Base-by-base conservation (phyloP, 495 filamentous ascomycete genomes). In the Podospora comata region DNA sequence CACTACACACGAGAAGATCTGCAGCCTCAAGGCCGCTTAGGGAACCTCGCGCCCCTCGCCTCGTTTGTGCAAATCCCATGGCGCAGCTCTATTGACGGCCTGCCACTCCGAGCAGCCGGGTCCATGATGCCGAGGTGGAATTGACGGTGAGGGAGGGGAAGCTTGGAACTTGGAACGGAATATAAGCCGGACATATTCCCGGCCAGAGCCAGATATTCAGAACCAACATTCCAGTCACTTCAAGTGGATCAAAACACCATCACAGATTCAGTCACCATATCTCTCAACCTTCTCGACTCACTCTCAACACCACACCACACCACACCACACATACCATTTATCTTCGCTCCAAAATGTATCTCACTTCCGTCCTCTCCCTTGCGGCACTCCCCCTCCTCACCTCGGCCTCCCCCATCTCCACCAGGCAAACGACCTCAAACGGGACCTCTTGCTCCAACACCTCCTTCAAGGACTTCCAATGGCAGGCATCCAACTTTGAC, bases 361-460 rank as follows among this genome's bases (percentile, higher is more conserved):
- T 55, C 55, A 44, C 27, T 18, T 48, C 39, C 9, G 13, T 54
- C 5, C 32, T 66, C 18, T 11, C 61, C 44, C 82, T 70, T 65
- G 80, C 79, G 3, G 81, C 80, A 0, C 81, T 80, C 23, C 71
- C 75, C 18, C 79, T 76, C 28, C 80, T 81, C 56, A 62, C 70
- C 32, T 68, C 64, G 39, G 1, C 68, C 60, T 5, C 34, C 26
- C 62, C 68, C 19, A 28, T 62, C 5, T 18, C 32, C 1, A 62
- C n/a, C 15, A 65, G 26, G 9, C 7, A 27, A 30, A 58, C 60
- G 62, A 16, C n/a, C 13, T 9, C 64, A 18, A 69, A 75, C 32
- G 39, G 15, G 2, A 48, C 5, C 7, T 48, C 39, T 13, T 81
- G 79, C 61, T 67, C 75, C 30, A 64, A 67, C 20, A 68, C 70